phyloP scores from a whole-genome alignment of 2,329 filamentous ascomycete species.

The Myriosclerotinia curreyana region DNA sequence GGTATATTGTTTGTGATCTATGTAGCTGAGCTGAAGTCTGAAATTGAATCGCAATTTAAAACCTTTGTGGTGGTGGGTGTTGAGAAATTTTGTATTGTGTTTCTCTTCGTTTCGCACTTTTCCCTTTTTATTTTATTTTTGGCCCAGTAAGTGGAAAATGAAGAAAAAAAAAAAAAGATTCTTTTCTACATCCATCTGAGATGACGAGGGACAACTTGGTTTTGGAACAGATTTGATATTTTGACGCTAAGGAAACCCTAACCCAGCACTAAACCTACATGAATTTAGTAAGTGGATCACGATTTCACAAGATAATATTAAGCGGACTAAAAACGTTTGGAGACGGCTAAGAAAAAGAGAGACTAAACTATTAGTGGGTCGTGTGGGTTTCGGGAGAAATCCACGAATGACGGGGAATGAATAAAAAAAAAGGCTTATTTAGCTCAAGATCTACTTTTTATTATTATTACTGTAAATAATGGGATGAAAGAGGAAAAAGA shows the following conservation, averaged over 20 bases:
- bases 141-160: slow-evolving; percentile 15
- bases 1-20: no score
- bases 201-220: slow-evolving; percentile 20
- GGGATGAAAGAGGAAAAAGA: no score
- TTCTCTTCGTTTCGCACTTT: slow-evolving; percentile 14
- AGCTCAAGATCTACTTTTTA: no score
- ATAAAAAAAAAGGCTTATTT: no score
- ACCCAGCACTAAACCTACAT: slow-evolving; percentile 7
- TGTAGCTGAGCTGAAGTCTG: not conserved
- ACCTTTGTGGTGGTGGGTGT: not conserved
- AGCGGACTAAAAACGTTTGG: slow-evolving; percentile 13
- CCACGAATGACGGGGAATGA: no score
- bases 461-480: no score
- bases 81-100: not conserved
- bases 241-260: slow-evolving; percentile 3
- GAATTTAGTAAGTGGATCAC: not conserved
- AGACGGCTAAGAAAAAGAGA: not conserved
- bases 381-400: no score
- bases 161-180: no score
- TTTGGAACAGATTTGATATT: not conserved
- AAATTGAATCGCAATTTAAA: not conserved
- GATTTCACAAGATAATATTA: slow-evolving; percentile 3
- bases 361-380: slow-evolving; percentile 11
- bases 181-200: slow-evolving; percentile 15
- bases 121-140: no score